These are phyloP conservation scores for Alopecurus myosuroides DNA, from an alignment of 176 grass and related monocot genomes.

Conservation along the genomic window DNA sequence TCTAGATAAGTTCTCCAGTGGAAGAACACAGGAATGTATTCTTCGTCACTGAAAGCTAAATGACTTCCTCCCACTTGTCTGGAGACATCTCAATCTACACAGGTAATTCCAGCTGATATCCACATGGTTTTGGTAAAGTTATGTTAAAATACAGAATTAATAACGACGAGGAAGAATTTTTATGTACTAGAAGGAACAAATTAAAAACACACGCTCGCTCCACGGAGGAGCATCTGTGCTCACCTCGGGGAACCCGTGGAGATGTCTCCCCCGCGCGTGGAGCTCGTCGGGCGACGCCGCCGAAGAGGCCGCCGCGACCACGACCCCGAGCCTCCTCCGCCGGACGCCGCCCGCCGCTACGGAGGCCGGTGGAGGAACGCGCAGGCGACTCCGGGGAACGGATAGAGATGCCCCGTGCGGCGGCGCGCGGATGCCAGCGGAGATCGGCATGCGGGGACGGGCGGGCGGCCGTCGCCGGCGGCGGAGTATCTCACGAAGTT, in stretches of 20 bases:
- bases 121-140: not conserved
- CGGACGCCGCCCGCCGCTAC: not conserved
- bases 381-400: not conserved
- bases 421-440: not conserved
- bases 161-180: not conserved
- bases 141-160: not conserved
- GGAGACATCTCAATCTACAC: not conserved
- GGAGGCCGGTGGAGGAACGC: not conserved
- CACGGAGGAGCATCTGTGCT: not conserved
- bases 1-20: not conserved
- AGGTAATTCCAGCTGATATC: not conserved
- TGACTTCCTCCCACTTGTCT: not conserved
- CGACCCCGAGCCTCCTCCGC: not conserved
- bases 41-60: not conserved
- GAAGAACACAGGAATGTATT: not conserved
- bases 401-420: not conserved
- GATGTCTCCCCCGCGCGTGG: conserved; percentile 16
- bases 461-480: conserved; percentile 12
- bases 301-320: conserved; percentile 1
- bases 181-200: not conserved
- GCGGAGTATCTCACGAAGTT: not conserved
- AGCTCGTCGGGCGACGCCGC: conserved; percentile 30
- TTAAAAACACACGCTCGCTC: not conserved
- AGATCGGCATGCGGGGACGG: conserved; percentile 20
- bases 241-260: conserved; percentile 21